Evolutionary conservation across 78 protist species (phyloP).

Genomic region (Protostelium mycophagum): DNA sequence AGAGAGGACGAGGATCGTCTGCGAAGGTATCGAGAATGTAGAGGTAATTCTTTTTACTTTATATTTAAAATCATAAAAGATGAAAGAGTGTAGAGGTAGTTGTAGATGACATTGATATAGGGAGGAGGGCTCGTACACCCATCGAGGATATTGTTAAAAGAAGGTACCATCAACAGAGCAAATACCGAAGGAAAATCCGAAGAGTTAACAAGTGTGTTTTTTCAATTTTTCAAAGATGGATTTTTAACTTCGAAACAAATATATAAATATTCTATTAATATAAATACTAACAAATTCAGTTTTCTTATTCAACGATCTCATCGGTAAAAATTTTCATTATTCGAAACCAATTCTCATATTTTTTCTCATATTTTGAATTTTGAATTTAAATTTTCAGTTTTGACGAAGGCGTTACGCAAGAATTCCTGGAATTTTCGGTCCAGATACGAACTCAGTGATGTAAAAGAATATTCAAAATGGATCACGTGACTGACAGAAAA

Average conservation of each 20-base stretch:
- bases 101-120: no score
- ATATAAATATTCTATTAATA: no score
- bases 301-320: background rate
- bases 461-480: no score
- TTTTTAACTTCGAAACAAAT: no score
- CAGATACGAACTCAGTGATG: no score
- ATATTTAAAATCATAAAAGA: background rate
- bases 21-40: background rate
- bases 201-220: background rate
- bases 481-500: background rate
- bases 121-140: background rate
- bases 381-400: background rate
- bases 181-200: background rate
- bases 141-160: background rate
- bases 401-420: background rate
- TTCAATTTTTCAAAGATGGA: background rate
- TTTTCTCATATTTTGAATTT: no score
- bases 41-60: background rate
- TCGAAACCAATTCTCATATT: no score
- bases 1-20: background rate
- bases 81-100: no score
- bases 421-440: background rate
- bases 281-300: background rate
- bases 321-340: background rate
- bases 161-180: background rate